Base-by-base conservation (phyloP, 164 flowering plant genomes). In the Stephania cephalantha region DNA sequence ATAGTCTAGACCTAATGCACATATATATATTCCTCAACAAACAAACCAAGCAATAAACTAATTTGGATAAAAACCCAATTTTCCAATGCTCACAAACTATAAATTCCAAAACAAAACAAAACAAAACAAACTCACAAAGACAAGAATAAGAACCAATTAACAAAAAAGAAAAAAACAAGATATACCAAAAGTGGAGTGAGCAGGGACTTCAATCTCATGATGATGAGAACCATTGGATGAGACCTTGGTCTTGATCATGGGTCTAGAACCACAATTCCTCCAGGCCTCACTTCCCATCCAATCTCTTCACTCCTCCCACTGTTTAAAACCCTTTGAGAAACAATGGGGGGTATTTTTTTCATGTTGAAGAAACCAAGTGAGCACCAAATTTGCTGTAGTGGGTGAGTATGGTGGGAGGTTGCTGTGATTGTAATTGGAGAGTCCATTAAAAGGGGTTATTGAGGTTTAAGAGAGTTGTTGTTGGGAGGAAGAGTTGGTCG, bases 161-260 rank as follows among this genome's bases (percentile, higher is more conserved):
- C 25, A 45, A 17, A 18, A 55, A 30, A 52, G 6, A 52, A 31
- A 52, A 52, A 20, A 64, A 68, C 11, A 18, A 31, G 30, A 76
- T 61, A 30, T 86, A 89, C 93, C 90, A 78, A 91, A 88, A 72
- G 88, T 87, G 67, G 89, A 74, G 22, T 87, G 85, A 66, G 91
- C 81, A 42, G 90, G 90, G 15, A 89, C 84, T 53, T 9, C 53
- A 75, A 89, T 68, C 42, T 88, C 87, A 77, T 85, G 84, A 10
- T 78, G 85, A 72, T 74, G 74, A 20, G 84, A 72, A 61, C 90
- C 91, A 74, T 85, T 2, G 42, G 42, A 84, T 50, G 88, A 73
- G 78, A 91, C 87, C 79, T 75, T 87, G 82, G 89, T 73, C 78
- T 77, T 87, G 79, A 89, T 84, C 77, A 71, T 63, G 53, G 87